Conservation (phyloP, 352 stramenopile species). For the Phytophthora ramorum region DNA sequence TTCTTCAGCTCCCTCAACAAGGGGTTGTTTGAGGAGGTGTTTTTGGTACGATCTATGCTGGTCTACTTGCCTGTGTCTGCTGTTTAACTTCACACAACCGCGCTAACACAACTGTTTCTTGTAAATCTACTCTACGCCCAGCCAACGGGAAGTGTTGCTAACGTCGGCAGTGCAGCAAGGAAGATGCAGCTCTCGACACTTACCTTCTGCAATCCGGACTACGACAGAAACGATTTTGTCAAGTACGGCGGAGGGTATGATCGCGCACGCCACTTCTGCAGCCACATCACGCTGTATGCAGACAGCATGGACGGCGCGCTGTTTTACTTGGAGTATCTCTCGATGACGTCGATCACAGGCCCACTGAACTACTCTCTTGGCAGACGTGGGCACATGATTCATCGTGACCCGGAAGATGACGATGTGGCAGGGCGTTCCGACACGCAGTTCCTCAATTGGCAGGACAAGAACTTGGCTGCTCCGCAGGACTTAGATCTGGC, state of each 20-base stretch:
- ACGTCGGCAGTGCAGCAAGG: constrained; percentile 4
- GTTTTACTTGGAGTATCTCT: constrained; percentile 74
- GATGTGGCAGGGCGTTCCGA: constrained; percentile 35
- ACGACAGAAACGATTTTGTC: constrained; percentile 69
- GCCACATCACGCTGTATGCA: constrained; percentile 78
- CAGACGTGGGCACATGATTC: constrained; percentile 59
- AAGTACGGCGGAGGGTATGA: constrained; percentile 64
- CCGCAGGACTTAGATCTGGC: constrained; percentile 59
- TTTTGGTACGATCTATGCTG: constrained; percentile 37
- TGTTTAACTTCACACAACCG: neutral
- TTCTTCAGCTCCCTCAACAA: constrained; percentile 64
- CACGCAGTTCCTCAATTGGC: constrained; percentile 49
- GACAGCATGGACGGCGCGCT: constrained; percentile 78
- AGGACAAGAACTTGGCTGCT: constrained; percentile 45
- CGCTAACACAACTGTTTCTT: neutral
- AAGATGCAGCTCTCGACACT: constrained; percentile 59
- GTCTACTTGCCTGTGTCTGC: neutral
- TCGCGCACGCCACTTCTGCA: constrained; percentile 57
- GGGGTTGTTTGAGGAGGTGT: constrained; percentile 48
- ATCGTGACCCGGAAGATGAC: constrained; percentile 45
- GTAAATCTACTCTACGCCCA: constrained; percentile 8
- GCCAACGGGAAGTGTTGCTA: constrained; percentile 23
- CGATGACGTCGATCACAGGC: constrained; percentile 46
- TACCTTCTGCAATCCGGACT: constrained; percentile 85
- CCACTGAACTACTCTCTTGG: constrained; percentile 63